A percentile compares a stretch with the other conserved stretches of the same genome.
These are phyloP conservation scores for Euclidium syriacum DNA, from an alignment of 345 rosid species.

Conservation along the genomic window DNA sequence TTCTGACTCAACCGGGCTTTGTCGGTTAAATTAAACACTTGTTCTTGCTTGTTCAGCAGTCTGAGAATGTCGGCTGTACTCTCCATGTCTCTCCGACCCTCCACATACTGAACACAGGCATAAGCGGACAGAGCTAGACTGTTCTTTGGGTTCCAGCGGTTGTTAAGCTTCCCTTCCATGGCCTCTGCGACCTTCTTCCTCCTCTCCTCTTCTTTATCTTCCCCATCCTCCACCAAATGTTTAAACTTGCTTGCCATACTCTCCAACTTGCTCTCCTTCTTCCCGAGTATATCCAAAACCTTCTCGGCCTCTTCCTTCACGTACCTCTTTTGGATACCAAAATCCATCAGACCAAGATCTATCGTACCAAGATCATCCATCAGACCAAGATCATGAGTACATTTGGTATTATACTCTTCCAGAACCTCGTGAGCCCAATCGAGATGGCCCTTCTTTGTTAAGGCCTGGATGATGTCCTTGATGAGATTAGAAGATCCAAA, in stretches of 20 bases:
- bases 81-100: slow-evolving; percentile 26
- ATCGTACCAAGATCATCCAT: slow-evolving; percentile 34
- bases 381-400: slow-evolving; percentile 34
- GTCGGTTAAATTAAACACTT: slow-evolving; percentile 10
- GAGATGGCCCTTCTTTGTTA: slow-evolving; percentile 39
- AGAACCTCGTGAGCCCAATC: slow-evolving; percentile 43
- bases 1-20: slow-evolving; percentile 10
- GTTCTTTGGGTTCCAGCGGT: slow-evolving; percentile 27
- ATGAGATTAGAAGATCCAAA: slow-evolving; percentile 32
- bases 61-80: slow-evolving; percentile 20
- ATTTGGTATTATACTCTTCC: too few species aligned
- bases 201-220: slow-evolving; percentile 32
- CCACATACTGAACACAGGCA: slow-evolving; percentile 32
- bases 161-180: slow-evolving; percentile 11
- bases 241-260: slow-evolving; percentile 21
- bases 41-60: slow-evolving; percentile 4
- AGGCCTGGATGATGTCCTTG: slow-evolving; percentile 34
- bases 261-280: slow-evolving; percentile 30
- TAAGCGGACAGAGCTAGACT: slow-evolving; percentile 28
- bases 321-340: slow-evolving; percentile 34
- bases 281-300: slow-evolving; percentile 26
- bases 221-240: slow-evolving; percentile 20
- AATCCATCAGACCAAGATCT: slow-evolving; percentile 37
- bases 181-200: slow-evolving; percentile 35
- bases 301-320: slow-evolving; percentile 45